A percentile compares a stretch with the other conserved stretches of the same genome.
Conservation (phyloP, 1,139 yeast species). For the Lodderomyces orthopsilosis region DNA sequence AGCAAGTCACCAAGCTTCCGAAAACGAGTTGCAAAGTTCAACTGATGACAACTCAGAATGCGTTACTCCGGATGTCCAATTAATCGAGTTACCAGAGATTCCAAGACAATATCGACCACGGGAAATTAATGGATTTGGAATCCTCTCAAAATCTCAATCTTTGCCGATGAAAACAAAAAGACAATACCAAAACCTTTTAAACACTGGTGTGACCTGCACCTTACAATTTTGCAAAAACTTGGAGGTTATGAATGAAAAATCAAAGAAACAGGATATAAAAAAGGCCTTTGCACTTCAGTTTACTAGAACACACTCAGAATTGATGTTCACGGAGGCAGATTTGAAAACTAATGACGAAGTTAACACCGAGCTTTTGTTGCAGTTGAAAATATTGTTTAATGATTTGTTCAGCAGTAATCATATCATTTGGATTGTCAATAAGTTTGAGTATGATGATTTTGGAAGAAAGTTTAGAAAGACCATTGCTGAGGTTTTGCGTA, state of each 20-base stretch:
- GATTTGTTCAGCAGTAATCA: constrained; percentile 7
- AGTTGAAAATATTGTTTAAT: constrained; percentile 7
- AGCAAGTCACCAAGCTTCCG: neutral
- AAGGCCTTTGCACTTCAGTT: constrained; percentile 8
- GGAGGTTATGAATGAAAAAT: constrained; percentile 8
- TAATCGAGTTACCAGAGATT: constrained; percentile 6
- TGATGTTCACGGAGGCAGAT: constrained; percentile 6
- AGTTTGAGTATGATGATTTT: constrained; percentile 10
- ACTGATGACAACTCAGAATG: neutral
- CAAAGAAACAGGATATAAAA: constrained; percentile 7
- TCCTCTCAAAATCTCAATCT: constrained; percentile 7
- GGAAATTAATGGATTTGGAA: constrained; percentile 10
- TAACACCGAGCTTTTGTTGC: constrained; percentile 7
- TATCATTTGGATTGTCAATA: constrained; percentile 9
- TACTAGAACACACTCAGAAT: constrained; percentile 7
- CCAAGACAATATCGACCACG: constrained; percentile 7
- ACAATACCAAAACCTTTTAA: constrained; percentile 5
- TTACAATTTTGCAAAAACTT: constrained; percentile 9
- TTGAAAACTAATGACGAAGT: constrained; percentile 4
- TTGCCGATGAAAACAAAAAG: constrained; percentile 5
- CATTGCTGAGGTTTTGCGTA: constrained; percentile 6
- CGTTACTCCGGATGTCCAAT: neutral
- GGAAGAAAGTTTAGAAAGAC: constrained; percentile 7
- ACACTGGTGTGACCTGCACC: constrained; percentile 1
- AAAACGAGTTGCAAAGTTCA: neutral